A percentile compares a stretch with the other conserved stretches of the same genome.
phyloP scores from a whole-genome alignment of 331 rosid genomes.

The Saraca asoca region DNA sequence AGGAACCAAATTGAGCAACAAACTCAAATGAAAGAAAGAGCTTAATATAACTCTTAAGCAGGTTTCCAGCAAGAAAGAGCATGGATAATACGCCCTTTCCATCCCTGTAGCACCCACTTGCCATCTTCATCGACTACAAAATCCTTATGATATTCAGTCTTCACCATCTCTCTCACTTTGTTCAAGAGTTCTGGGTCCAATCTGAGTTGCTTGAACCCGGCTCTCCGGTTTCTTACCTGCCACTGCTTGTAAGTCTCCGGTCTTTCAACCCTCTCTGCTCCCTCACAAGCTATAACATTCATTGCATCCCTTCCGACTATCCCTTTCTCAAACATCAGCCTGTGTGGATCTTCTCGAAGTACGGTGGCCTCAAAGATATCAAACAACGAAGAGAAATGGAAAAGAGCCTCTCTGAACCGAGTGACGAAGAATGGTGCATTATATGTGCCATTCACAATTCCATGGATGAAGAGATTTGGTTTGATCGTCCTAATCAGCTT shows the following conservation, averaged over 20 bases:
- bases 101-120: conserved; percentile 76
- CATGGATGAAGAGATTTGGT: conserved; percentile 78
- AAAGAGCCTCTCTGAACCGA: conserved; percentile 70
- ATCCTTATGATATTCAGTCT: conserved; percentile 63
- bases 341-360: conserved; percentile 52
- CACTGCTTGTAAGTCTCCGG: conserved; percentile 89
- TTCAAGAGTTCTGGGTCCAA: conserved; percentile 49
- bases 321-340: conserved; percentile 60
- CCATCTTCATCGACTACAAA: conserved; percentile 66
- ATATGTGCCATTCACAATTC: conserved; percentile 67
- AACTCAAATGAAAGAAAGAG: conserved; percentile 5
- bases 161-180: conserved; percentile 46
- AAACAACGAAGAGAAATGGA: conserved; percentile 70
- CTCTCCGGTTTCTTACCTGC: conserved; percentile 75
- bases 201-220: conserved; percentile 65
- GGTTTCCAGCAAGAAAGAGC: conserved; percentile 77
- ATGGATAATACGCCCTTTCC: conserved; percentile 69
- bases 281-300: conserved; percentile 85
- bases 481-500: conserved; percentile 60
- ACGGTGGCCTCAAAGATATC: conserved; percentile 75
- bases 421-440: conserved; percentile 77
- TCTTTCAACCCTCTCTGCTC: conserved; percentile 74
- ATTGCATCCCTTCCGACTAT: conserved; percentile 61
- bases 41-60: conserved; percentile 29
- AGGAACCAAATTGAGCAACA: conserved; percentile 22